A percentile compares a stretch with the other conserved stretches of the same genome.
Evolutionary conservation across 176 grass and related monocot genomes (phyloP).

Genomic region (Avena atlantica): DNA sequence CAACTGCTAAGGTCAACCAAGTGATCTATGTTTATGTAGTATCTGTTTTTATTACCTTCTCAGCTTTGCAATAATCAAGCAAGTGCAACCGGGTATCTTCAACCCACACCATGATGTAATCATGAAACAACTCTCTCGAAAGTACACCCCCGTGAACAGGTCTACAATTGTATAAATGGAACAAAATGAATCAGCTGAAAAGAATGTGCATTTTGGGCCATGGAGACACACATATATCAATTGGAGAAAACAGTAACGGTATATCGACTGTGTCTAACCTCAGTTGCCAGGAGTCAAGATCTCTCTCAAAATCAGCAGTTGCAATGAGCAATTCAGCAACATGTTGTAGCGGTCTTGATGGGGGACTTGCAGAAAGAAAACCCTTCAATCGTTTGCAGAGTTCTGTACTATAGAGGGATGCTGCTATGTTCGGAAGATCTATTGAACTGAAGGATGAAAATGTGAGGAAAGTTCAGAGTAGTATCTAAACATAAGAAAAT

Average conservation of each 20-base stretch:
- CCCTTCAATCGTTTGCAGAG: conserved; percentile 81
- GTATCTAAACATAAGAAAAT: conserved; percentile 23
- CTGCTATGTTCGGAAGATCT: conserved; percentile 95
- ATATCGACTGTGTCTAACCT: conserved; percentile 58
- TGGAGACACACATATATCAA: conserved; percentile 28
- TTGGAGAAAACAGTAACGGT: conserved; percentile 11
- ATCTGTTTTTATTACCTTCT: conserved; percentile 55
- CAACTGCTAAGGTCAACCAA: conserved; percentile 21
- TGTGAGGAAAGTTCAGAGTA: conserved; percentile 27
- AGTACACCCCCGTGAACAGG: conserved; percentile 80
- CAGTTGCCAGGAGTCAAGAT: conserved; percentile 87
- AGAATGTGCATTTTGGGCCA: not conserved
- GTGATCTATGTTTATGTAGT: conserved; percentile 31
- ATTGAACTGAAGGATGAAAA: conserved; percentile 65
- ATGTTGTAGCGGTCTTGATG: conserved; percentile 78
- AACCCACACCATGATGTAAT: conserved; percentile 90
- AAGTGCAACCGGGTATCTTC: conserved; percentile 88
- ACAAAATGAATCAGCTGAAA: conserved; percentile 41
- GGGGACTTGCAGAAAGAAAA: conserved; percentile 89
- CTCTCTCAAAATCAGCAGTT: conserved; percentile 88
- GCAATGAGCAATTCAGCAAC: conserved; percentile 86
- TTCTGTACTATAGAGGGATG: conserved; percentile 83
- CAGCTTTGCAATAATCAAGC: conserved; percentile 90
- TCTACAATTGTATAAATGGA: conserved; percentile 48
- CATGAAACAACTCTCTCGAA: conserved; percentile 92